A percentile compares a stretch with the other conserved stretches of the same genome.
Evolutionary conservation across 2,329 filamentous ascomycete species (phyloP).

Genomic region (Leptographium galeiforme): DNA sequence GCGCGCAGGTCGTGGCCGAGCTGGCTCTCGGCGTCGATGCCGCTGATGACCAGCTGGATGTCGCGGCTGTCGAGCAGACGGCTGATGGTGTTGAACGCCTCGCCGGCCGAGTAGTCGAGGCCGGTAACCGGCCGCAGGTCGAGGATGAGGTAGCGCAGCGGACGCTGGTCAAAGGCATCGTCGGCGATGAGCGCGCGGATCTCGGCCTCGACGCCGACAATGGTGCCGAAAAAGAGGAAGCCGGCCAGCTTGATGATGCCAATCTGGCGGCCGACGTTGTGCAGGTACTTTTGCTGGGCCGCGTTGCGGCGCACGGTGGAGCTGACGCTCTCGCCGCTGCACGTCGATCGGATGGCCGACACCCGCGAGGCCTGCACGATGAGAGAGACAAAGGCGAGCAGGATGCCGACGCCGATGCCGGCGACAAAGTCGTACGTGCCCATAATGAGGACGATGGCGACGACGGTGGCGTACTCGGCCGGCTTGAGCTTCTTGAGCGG

Average conservation of each 20-base stretch:
- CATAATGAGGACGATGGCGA: slow-evolving; percentile 89
- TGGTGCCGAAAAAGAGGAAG: slow-evolving; percentile 97
- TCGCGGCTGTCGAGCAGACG: slow-evolving; percentile 64
- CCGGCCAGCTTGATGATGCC: slow-evolving; percentile 84
- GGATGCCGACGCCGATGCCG: slow-evolving; percentile 82
- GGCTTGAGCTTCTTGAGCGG: slow-evolving; percentile 78
- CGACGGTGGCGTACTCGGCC: slow-evolving; percentile 79
- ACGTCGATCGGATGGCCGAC: slow-evolving; percentile 79
- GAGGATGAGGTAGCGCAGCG: slow-evolving; percentile 80
- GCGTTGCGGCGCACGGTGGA: slow-evolving; percentile 89
- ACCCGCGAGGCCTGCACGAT: slow-evolving; percentile 85
- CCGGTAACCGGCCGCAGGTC: slow-evolving; percentile 84
- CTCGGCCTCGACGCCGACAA: slow-evolving; percentile 84
- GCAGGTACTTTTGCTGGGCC: slow-evolving; percentile 75
- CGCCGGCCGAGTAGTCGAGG: slow-evolving; percentile 89
- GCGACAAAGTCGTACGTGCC: slow-evolving; percentile 93
- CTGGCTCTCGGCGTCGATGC: slow-evolving; percentile 61
- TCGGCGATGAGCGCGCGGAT: slow-evolving; percentile 75
- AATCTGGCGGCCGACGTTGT: slow-evolving; percentile 75
- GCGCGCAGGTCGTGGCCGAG: slow-evolving; percentile 69
- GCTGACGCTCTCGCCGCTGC: slow-evolving; percentile 75
- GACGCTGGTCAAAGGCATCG: slow-evolving; percentile 59
- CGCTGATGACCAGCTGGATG: slow-evolving; percentile 71
- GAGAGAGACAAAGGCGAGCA: slow-evolving; percentile 80
- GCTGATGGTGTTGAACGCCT: slow-evolving; percentile 88